Conservation (phyloP, 805 yeast genomes). For the Clavispora asparagi region DNA sequence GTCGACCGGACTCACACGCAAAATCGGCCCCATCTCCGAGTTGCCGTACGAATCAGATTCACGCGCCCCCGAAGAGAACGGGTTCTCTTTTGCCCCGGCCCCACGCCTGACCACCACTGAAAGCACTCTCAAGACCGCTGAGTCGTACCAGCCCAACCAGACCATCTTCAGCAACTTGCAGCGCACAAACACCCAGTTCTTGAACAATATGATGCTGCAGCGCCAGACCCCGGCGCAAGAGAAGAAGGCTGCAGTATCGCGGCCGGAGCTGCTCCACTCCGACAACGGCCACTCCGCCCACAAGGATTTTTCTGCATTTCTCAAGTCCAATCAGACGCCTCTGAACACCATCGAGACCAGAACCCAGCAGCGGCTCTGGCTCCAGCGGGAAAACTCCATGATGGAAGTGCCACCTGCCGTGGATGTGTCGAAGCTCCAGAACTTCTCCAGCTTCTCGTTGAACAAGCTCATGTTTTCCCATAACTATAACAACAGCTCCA, state of each 20-base stretch:
- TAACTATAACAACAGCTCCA: slow-evolving; percentile 19
- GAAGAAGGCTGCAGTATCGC: slow-evolving; percentile 1
- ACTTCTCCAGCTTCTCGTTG: slow-evolving; percentile 35
- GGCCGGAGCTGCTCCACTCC: not conserved
- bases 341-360: slow-evolving; percentile 44
- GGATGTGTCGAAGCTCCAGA: slow-evolving; percentile 26
- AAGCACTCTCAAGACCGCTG: slow-evolving; percentile 22
- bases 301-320: slow-evolving; percentile 33
- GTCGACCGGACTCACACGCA: slow-evolving; percentile 37
- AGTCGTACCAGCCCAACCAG: slow-evolving; percentile 40
- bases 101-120: slow-evolving; percentile 15
- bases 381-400: slow-evolving; percentile 70
- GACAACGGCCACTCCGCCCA: not conserved
- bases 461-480: slow-evolving; percentile 36
- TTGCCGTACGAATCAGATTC: not conserved
- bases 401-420: slow-evolving; percentile 44
- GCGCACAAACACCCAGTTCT: slow-evolving; percentile 33
- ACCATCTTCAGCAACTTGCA: slow-evolving; percentile 38
- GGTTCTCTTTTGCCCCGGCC: not conserved
- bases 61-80: not conserved
- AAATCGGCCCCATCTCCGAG: slow-evolving; percentile 15
- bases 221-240: slow-evolving; percentile 5
- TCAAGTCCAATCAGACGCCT: slow-evolving; percentile 10
- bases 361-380: slow-evolving; percentile 81
- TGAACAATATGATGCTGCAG: slow-evolving; percentile 20